These are phyloP conservation scores for Aspergillus melleus DNA, from an alignment of 2,329 filamentous ascomycete species.

Conservation along the genomic window DNA sequence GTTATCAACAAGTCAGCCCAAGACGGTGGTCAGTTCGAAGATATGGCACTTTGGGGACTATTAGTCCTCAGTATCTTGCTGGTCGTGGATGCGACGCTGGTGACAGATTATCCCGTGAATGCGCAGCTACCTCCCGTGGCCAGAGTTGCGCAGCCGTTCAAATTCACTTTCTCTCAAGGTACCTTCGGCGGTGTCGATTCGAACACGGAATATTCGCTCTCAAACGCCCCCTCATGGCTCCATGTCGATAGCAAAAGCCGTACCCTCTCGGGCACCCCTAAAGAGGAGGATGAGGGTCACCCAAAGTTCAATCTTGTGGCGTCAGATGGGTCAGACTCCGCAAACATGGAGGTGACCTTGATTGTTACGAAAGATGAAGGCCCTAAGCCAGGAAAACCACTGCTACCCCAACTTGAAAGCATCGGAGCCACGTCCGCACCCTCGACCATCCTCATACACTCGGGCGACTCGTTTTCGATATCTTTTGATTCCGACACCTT, in stretches of 20 bases:
- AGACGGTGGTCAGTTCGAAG: slow-evolving; percentile 13
- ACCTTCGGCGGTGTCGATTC: slow-evolving; percentile 66
- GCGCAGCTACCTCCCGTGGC: slow-evolving; percentile 81
- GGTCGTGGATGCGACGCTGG: slow-evolving; percentile 37
- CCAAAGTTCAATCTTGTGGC: slow-evolving; percentile 68
- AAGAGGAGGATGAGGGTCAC: slow-evolving; percentile 56
- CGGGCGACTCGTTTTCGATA: slow-evolving; percentile 60
- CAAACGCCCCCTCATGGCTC: slow-evolving; percentile 70
- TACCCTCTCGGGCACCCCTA: slow-evolving; percentile 70
- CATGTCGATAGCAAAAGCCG: slow-evolving; percentile 65
- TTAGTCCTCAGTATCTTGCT: slow-evolving; percentile 27
- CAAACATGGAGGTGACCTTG: slow-evolving; percentile 66
- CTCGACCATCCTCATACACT: slow-evolving; percentile 39
- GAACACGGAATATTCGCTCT: slow-evolving; percentile 66
- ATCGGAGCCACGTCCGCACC: slow-evolving; percentile 40
- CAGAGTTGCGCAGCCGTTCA: slow-evolving; percentile 58
- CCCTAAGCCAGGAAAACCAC: slow-evolving; percentile 33
- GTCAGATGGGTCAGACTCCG: slow-evolving; percentile 64
- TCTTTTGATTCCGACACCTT: slow-evolving; percentile 71
- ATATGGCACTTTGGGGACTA: slow-evolving; percentile 30
- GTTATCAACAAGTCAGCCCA: slow-evolving; percentile 14
- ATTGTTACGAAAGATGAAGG: slow-evolving; percentile 60
- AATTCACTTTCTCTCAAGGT: slow-evolving; percentile 48
- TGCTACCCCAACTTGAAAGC: slow-evolving; percentile 38
- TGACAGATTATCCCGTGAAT: slow-evolving; percentile 71